Conservation (phyloP, 2,329 filamentous ascomycete genomes). For the Exophiala dermatitidis region DNA sequence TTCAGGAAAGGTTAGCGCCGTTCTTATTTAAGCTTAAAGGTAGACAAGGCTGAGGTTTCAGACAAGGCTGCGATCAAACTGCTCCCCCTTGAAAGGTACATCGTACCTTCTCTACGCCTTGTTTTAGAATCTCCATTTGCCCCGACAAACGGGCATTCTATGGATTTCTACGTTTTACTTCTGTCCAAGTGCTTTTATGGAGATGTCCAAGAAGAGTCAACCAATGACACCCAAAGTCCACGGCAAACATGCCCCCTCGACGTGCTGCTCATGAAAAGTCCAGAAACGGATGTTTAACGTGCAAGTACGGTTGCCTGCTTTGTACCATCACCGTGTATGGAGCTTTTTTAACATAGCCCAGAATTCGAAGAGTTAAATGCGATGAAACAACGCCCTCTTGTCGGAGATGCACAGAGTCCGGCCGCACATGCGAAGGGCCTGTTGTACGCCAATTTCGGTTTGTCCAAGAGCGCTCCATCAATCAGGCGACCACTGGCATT, state of each 20-base stretch:
- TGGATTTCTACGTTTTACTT: no score
- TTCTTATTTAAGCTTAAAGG: no score
- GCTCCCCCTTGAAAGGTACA: no score
- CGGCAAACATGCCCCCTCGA: conserved; percentile 1
- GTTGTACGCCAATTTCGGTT: conserved; percentile 12
- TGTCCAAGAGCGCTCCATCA: conserved; percentile 3
- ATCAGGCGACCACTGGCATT: neutral
- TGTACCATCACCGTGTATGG: neutral
- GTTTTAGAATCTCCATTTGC: no score
- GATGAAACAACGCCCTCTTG: conserved; percentile 21
- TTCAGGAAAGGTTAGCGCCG: no score
- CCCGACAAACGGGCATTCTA: no score
- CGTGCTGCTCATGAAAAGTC: conserved; percentile 16
- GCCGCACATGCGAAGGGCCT: conserved; percentile 19
- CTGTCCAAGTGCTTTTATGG: no score
- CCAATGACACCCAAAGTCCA: no score
- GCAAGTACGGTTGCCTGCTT: conserved; percentile 13
- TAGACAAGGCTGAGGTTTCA: no score
- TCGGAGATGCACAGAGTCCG: conserved; percentile 16
- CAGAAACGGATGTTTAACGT: conserved; percentile 21
- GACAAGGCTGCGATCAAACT: no score
- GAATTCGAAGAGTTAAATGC: conserved; percentile 20
- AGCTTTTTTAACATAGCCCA: neutral
- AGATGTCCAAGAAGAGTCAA: no score
- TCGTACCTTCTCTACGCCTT: no score